Percentiles rank a stretch among this genome's conserved stretches.
These are phyloP conservation scores for Salix caprea DNA, from an alignment of 345 rosid genomes.

Conservation along the genomic window DNA sequence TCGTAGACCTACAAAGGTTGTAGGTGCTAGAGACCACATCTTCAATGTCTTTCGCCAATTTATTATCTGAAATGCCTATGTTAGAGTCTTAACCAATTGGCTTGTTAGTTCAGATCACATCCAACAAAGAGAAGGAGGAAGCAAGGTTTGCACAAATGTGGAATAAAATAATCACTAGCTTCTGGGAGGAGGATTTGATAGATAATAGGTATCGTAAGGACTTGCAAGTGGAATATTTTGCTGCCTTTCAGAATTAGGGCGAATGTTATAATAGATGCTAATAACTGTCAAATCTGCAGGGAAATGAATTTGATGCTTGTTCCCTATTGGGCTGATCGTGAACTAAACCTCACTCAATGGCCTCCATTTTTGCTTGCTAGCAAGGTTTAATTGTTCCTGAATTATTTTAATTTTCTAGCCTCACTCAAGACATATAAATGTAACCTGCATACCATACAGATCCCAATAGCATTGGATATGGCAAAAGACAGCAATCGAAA, in stretches of 20 bases:
- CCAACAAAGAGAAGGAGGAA: constrained; percentile 70
- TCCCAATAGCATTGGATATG: constrained; percentile 97
- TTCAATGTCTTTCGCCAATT: not conserved
- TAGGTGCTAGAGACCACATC: not conserved
- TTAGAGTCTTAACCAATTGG: not conserved
- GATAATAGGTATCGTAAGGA: constrained; percentile 47
- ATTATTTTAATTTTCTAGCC: not conserved
- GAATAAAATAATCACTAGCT: constrained; percentile 92
- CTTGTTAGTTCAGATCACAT: constrained; percentile 38
- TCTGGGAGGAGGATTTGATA: constrained; percentile 94
- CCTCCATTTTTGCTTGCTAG: constrained; percentile 97
- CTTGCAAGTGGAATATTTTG: not conserved
- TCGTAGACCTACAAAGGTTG: constrained; percentile 48
- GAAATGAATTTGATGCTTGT: constrained; percentile 95
- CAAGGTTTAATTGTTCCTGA: constrained; percentile 51
- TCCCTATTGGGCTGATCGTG: constrained; percentile 99
- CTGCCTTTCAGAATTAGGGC: too few relatives aligned
- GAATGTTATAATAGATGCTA: too few relatives aligned
- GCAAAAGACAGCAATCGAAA: constrained; percentile 93
- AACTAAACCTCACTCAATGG: constrained; percentile 82
- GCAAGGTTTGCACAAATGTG: constrained; percentile 96
- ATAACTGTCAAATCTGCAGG: constrained; percentile 41
- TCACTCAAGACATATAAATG: constrained; percentile 8
- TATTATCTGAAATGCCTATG: not conserved
- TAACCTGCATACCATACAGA: constrained; percentile 37